A percentile compares a stretch with the other conserved stretches of the same genome.
phyloP scores from a whole-genome alignment of 1,284 basidiomycete genomes.

The Ceratobasidium papillatum region DNA sequence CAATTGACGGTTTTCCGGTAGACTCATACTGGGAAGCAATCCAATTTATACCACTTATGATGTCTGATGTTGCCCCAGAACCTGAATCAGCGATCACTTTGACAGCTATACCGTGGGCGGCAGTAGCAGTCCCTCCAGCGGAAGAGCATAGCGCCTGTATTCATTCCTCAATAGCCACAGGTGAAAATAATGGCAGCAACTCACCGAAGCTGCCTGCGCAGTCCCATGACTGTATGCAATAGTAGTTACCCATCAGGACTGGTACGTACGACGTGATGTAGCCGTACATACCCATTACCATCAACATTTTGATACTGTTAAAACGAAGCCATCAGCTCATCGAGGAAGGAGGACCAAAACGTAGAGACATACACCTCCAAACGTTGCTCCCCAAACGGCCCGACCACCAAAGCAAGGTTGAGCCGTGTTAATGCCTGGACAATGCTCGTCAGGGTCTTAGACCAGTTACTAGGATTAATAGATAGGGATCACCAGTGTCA shows the following conservation, averaged over 20 bases:
- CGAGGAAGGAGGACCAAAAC: not conserved
- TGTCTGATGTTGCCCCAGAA: constrained; percentile 93
- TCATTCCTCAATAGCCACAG: not conserved
- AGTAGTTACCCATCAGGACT: not conserved
- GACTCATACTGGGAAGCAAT: not conserved
- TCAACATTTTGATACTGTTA: constrained; percentile 27
- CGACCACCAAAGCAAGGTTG: constrained; percentile 35
- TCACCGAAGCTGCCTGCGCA: constrained; percentile 19
- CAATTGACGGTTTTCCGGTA: constrained; percentile 25
- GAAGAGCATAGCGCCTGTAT: not conserved
- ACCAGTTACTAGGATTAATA: too few species aligned
- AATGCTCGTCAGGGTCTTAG: too few species aligned
- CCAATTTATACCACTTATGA: constrained; percentile 58
- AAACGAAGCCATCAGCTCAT: not conserved
- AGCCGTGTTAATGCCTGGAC: constrained; percentile 10
- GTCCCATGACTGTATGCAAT: constrained; percentile 16
- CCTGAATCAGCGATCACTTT: constrained; percentile 96
- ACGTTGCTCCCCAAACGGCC: constrained; percentile 39
- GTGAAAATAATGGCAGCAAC: not conserved
- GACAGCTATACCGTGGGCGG: constrained; percentile 91
- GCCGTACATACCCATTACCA: constrained; percentile 36
- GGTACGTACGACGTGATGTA: not conserved
- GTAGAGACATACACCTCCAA: constrained; percentile 8
- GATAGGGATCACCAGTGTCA: too few species aligned
- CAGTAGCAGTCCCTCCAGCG: constrained; percentile 92